Evolutionary conservation across 345 rosid genomes (phyloP).

Genomic region (Corchorus capsularis): DNA sequence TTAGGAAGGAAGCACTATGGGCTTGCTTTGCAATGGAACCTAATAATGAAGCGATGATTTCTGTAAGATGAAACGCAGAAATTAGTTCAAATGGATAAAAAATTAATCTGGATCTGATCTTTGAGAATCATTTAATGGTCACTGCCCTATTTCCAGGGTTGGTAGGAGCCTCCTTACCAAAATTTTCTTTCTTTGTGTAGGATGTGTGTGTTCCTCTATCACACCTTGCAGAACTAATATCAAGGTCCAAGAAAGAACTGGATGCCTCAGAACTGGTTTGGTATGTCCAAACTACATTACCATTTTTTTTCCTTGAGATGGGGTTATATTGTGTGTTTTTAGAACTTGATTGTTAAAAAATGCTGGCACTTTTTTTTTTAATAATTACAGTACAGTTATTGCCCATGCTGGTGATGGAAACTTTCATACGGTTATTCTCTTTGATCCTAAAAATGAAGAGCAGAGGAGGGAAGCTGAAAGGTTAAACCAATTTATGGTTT

Average conservation of each 20-base stretch:
- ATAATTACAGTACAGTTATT: conserved; percentile 63
- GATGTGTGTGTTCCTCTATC: conserved; percentile 95
- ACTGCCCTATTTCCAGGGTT: not conserved
- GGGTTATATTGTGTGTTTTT: not conserved
- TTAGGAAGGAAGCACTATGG: conserved; percentile 92
- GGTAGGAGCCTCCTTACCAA: not conserved
- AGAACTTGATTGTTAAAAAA: not conserved
- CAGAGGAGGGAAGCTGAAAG: conserved; percentile 76
- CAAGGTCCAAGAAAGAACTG: conserved; percentile 70
- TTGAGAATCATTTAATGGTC: conserved; percentile 2
- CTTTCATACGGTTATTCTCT: conserved; percentile 76
- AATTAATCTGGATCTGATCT: not conserved
- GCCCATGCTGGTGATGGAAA: conserved; percentile 98
- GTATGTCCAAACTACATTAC: conserved; percentile 32
- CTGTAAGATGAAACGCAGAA: conserved; percentile 45
- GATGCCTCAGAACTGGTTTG: conserved; percentile 72
- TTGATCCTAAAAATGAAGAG: conserved; percentile 69
- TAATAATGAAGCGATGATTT: conserved; percentile 72
- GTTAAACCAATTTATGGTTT: conserved; percentile 77
- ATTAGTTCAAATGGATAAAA: not conserved
- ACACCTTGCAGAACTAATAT: conserved; percentile 71
- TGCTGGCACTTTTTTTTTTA: conserved; percentile 7
- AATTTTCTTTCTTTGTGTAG: conserved; percentile 41
- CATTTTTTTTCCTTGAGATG: not conserved
- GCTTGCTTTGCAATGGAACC: conserved; percentile 91